Base-by-base conservation (phyloP, 2,329 filamentous ascomycete species). In the Fusarium napiforme region DNA sequence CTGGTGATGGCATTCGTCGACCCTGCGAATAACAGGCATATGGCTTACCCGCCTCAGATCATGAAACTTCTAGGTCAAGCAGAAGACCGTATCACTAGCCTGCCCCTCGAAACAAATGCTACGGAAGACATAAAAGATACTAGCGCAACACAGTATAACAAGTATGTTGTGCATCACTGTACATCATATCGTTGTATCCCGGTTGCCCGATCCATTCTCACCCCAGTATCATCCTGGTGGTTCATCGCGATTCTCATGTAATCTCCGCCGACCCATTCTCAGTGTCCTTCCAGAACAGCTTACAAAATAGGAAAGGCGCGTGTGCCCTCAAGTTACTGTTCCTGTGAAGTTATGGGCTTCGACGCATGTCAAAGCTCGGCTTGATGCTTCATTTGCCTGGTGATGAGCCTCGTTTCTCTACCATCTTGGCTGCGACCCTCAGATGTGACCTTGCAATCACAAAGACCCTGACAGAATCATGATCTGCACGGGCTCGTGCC, bases 211-310 rank as follows among this genome's bases (percentile, higher is more conserved):
- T 60, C 56, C 56, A 56, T 63, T 40, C 18, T 30, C 39, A 39
- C 40, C 53, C 69, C 56, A 61, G 69, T 67, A 69, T 75, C 16
- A 75, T 65, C 72, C 75, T 52, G 15, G 75, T 50, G 55, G 47
- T 36, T 32, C 72, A 68, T 77, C 60, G 71, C 64, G 64, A 64
- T 77, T 71, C 62, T 72, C 69, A 75, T 58, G 68, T 71, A 76
- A 75, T 77, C 73, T 77, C 70, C 61, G 62, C 64, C 37, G 37
- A 30, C 46, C 65, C 60, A 74, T 74, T 53, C 65, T 64, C 50
- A 64, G 61, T 64, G 58, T 55, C 42, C 64, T 77, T 77, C 71
- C 59, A 77, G 74, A 77, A 76, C 56, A 64, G 49, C 50, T 34
- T 40, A 68, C 55, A 42, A 56, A 67, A 45, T 43, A 45, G 57